Conservation (phyloP, 371 early-diverging fungal genomes). For the Mortierella sp. region DNA sequence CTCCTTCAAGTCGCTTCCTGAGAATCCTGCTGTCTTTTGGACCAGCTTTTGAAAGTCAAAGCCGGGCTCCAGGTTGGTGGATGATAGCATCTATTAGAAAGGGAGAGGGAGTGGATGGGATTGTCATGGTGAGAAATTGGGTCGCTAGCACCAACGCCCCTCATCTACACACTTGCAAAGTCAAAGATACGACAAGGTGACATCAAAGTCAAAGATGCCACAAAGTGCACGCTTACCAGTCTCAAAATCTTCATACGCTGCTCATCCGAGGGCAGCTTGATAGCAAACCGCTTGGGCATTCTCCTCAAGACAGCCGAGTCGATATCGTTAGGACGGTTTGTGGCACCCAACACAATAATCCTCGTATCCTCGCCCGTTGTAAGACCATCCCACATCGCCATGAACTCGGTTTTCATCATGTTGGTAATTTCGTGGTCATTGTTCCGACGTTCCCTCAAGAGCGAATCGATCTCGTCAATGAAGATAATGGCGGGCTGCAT, state of each 20-base stretch:
- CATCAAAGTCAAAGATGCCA: neutral
- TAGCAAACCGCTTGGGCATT: conserved; percentile 96
- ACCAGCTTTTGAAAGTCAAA: conserved; percentile 86
- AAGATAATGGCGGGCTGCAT: conserved; percentile 96
- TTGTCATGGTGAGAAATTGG: neutral
- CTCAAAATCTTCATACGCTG: conserved; percentile 92
- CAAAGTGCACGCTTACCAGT: conserved; percentile 61
- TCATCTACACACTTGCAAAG: too few species aligned
- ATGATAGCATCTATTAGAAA: conserved; percentile 72
- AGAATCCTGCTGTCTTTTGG: conserved; percentile 82
- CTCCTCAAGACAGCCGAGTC: conserved; percentile 93
- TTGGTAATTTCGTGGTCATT: conserved; percentile 95
- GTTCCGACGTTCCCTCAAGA: conserved; percentile 90
- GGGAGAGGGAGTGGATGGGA: neutral
- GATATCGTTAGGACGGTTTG: conserved; percentile 97
- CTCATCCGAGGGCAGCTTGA: conserved; percentile 86
- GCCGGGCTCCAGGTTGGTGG: conserved; percentile 70
- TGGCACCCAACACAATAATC: conserved; percentile 92
- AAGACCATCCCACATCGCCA: conserved; percentile 98
- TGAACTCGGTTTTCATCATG: conserved; percentile 99
- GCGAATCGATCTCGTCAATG: conserved; percentile 98
- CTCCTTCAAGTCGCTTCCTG: conserved; percentile 96
- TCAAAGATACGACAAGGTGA: neutral
- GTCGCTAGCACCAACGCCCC: neutral
- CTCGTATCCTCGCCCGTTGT: conserved; percentile 80